phyloP scores from a whole-genome alignment of 306 rosid genomes.

The Trifolium subterraneum region DNA sequence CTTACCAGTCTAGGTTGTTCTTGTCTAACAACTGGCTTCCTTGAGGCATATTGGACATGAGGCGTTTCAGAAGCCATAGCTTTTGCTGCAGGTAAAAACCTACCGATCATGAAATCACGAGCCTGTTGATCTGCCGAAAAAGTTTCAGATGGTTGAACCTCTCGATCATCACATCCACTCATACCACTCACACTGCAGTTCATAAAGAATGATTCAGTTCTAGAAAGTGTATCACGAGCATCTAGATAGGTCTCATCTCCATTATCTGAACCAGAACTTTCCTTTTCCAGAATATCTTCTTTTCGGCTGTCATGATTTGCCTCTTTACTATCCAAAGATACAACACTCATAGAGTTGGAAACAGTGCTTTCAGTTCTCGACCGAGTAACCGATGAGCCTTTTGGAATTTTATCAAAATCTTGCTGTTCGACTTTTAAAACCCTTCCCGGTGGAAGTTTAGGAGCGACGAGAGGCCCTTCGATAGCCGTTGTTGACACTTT shows the following conservation, averaged over 20 bases:
- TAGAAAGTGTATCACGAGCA: conserved; percentile 79
- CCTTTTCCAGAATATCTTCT: conserved; percentile 44
- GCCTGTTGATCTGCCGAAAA: conserved; percentile 70
- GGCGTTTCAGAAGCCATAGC: conserved; percentile 87
- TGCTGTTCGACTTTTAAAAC: conserved; percentile 54
- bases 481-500: conserved; percentile 29
- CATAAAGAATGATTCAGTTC: conserved; percentile 74
- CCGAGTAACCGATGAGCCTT: conserved; percentile 43
- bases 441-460: conserved; percentile 89
- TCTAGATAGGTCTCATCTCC: conserved; percentile 73
- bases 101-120: conserved; percentile 84
- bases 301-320: conserved; percentile 42
- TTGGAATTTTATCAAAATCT: conserved; percentile 46
- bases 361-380: conserved; percentile 42
- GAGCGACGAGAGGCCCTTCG: conserved; percentile 52
- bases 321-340: conserved; percentile 45
- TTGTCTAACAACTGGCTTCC: conserved; percentile 52
- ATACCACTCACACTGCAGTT: conserved; percentile 83
- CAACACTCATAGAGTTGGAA: conserved; percentile 45
- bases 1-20: conserved; percentile 58
- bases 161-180: conserved; percentile 74
- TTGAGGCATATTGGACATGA: conserved; percentile 52
- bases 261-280: conserved; percentile 57
- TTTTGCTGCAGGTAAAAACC: conserved; percentile 94
- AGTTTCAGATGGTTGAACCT: conserved; percentile 50